phyloP scores from a whole-genome alignment of 2,329 filamentous ascomycete species.

The Arachnopeziza araneosa region DNA sequence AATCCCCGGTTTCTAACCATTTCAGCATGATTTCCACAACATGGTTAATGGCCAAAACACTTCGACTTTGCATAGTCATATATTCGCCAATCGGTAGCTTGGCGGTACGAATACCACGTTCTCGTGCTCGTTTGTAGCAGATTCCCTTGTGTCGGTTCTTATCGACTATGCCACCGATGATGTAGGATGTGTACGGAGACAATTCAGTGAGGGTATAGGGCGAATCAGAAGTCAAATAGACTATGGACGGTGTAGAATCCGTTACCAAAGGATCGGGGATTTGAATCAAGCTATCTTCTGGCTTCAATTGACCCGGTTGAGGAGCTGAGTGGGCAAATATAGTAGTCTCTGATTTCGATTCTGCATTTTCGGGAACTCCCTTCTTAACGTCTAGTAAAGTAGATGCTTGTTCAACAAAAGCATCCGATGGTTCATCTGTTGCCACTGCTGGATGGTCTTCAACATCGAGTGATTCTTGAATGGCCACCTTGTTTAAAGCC shows the following conservation, averaged over 20 bases:
- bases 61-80: constrained; percentile 81
- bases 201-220: constrained; percentile 75
- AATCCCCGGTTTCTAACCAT: constrained; percentile 87
- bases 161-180: constrained; percentile 91
- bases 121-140: constrained; percentile 76
- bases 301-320: not conserved
- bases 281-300: not conserved
- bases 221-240: constrained; percentile 93
- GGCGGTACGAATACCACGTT: constrained; percentile 75
- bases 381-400: not conserved
- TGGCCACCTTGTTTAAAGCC: constrained; percentile 13
- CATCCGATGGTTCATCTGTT: not conserved
- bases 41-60: constrained; percentile 89
- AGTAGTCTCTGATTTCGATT: not conserved
- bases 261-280: not conserved
- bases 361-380: not conserved
- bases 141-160: constrained; percentile 94
- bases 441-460: not conserved
- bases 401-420: not conserved
- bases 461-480: not conserved
- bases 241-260: constrained; percentile 44
- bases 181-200: constrained; percentile 83
- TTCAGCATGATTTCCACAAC: constrained; percentile 94
- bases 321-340: not conserved
- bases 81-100: constrained; percentile 94